phyloP scores from a whole-genome alignment of 768 basidiomycete species.

The Psilocybe cyanescens region DNA sequence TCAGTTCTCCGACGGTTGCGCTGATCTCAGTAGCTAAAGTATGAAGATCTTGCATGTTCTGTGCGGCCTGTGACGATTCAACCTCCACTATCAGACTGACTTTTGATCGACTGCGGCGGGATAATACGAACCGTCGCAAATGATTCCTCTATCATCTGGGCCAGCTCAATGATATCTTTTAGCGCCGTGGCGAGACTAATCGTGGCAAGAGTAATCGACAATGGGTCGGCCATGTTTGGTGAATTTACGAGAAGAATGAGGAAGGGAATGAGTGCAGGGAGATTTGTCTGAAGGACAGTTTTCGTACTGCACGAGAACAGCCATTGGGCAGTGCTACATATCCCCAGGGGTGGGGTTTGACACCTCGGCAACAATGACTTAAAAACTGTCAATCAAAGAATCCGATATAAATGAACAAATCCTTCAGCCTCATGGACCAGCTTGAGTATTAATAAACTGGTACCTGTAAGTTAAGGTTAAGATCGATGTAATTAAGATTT shows the following conservation, averaged over 20 bases:
- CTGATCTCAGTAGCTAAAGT: slow-evolving; percentile 5
- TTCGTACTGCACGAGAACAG: background rate
- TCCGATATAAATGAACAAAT: too few relatives aligned
- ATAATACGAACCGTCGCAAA: background rate
- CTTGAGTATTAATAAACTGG: too few relatives aligned
- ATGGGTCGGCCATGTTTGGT: background rate
- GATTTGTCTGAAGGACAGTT: too few relatives aligned
- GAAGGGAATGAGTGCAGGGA: too few relatives aligned
- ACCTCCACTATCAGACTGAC: background rate
- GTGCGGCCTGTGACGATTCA: background rate
- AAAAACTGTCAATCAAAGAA: too few relatives aligned
- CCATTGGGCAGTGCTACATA: background rate
- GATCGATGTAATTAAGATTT: too few relatives aligned
- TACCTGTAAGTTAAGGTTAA: too few relatives aligned
- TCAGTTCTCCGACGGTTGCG: slow-evolving; percentile 4
- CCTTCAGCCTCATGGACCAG: too few relatives aligned
- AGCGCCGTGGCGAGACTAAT: slow-evolving; percentile 2
- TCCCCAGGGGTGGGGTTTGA: background rate
- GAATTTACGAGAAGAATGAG: too few relatives aligned
- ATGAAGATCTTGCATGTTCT: slow-evolving; percentile 5
- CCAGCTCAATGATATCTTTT: slow-evolving; percentile 2
- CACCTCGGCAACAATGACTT: too few relatives aligned
- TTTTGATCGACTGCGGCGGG: too few relatives aligned
- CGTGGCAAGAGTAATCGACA: background rate
- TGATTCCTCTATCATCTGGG: slow-evolving; percentile 1